Evolutionary conservation across 768 basidiomycete genomes (phyloP), one percentile per base, ranked within the genome.

Genomic region (Exsudoporus frostii): DNA sequence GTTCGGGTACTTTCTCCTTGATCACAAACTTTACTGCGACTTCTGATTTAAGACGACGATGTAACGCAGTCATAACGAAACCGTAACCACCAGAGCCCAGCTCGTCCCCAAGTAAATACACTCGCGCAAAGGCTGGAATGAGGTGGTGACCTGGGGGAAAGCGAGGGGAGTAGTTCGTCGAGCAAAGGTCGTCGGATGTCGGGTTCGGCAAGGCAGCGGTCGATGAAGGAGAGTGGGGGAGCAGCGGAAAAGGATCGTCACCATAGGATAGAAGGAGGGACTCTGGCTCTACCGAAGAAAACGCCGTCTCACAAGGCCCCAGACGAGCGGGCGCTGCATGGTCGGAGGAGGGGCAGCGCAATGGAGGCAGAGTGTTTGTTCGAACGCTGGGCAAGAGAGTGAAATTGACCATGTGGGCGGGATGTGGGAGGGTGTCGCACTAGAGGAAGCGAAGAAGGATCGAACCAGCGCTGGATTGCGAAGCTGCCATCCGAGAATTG

Each of bases 11-110:
- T 55, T 83, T 80, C 47, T 75, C 79, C 70, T 92, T 94, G 74
- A 89, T 82, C 65, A 98, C 93, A 69, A 98, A 97, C 73, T 98
- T 98, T 70, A 97, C 89, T 0, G 94, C 94, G 48, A 94, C 93
- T 66, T 93, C 89, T 52, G 74, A 69, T 0, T 77, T 76, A 42
- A 80, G 76, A 29, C 58, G 61, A 14, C 81, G 82, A 65, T 90
- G 82, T 33, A 76, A 72, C 10, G 92, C 93, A 3, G 88, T 88
- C 80, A 96, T 90, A 25, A 98, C 95, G 67, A 98, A 97, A 2
- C 94, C 94, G 66, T 94, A 98, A 17, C 94, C 94, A 40, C 95
- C 95, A 10, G 85, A 84, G 38, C 95, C 95, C 24, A 98, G 78
- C 66, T 91, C 86, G 58, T 88, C 89, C 34, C 79, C 80, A 22